phyloP scores from a whole-genome alignment of 2,329 filamentous ascomycete genomes.

The Boeremia lycopersici region DNA sequence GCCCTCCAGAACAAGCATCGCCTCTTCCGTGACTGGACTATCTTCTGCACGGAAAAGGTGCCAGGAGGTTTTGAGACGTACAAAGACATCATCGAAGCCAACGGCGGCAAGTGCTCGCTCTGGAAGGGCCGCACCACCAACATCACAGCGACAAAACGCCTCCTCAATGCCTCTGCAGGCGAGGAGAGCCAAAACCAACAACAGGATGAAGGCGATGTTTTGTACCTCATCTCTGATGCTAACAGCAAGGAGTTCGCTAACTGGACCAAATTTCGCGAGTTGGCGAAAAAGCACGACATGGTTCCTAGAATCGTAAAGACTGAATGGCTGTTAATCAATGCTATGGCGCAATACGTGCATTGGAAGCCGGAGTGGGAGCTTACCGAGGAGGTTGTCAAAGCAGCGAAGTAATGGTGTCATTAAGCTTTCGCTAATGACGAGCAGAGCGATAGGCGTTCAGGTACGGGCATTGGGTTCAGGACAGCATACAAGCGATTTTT shows the following conservation, averaged over 20 bases:
- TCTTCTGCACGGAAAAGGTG: constrained; percentile 85
- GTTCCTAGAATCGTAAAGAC: constrained; percentile 78
- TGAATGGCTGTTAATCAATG: constrained; percentile 89
- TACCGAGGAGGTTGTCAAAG: constrained; percentile 39
- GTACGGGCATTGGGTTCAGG: constrained; percentile 16
- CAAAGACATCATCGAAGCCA: constrained; percentile 82
- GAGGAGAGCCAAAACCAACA: constrained; percentile 63
- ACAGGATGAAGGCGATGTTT: constrained; percentile 60
- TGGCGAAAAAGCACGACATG: constrained; percentile 80
- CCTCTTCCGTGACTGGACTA: constrained; percentile 74
- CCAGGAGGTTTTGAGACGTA: constrained; percentile 84
- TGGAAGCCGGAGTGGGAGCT: constrained; percentile 44
- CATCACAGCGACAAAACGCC: constrained; percentile 56
- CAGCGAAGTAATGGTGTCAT: constrained; percentile 21
- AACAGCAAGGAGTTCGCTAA: constrained; percentile 71
- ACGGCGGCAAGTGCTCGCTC: constrained; percentile 80
- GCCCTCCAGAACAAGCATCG: constrained; percentile 78
- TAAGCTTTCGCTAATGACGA: constrained; percentile 12
- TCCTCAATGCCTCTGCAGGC: constrained; percentile 28
- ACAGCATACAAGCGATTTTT: constrained; percentile 21
- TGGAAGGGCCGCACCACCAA: constrained; percentile 78
- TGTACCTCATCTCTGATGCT: constrained; percentile 79
- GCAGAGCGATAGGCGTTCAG: constrained; percentile 28
- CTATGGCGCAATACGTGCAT: constrained; percentile 80
- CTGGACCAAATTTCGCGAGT: constrained; percentile 79